phyloP scores from a whole-genome alignment of 805 yeast genomes.

The Komagataella pastoris region DNA sequence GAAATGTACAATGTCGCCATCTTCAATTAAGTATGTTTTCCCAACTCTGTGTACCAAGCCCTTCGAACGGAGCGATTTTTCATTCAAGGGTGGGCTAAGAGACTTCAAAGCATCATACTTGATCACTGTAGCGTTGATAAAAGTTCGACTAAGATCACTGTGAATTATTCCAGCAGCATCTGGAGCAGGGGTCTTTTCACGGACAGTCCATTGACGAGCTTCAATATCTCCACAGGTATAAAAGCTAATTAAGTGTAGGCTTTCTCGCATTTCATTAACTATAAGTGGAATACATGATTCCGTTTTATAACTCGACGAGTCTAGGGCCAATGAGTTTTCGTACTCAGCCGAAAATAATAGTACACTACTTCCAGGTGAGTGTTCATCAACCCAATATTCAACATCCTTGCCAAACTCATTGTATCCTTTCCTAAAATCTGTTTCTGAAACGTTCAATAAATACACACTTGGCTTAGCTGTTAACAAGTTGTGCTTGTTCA shows the following conservation, averaged over 20 bases:
- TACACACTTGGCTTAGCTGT: conserved; percentile 95
- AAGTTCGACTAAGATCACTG: conserved; percentile 88
- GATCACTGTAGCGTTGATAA: conserved; percentile 87
- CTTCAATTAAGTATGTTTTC: conserved; percentile 89
- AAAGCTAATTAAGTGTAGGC: conserved; percentile 79
- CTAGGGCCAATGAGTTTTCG: conserved; percentile 32
- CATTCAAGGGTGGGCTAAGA: conserved; percentile 49
- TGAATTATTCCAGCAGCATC: conserved; percentile 89
- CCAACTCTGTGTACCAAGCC: conserved; percentile 91
- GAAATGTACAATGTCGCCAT: conserved; percentile 85
- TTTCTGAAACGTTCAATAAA: conserved; percentile 81
- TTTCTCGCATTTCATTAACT: conserved; percentile 75
- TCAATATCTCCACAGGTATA: conserved; percentile 95
- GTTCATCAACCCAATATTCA: conserved; percentile 79
- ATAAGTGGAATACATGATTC: conserved; percentile 77
- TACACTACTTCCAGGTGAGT: conserved; percentile 61
- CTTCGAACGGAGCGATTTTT: conserved; percentile 66
- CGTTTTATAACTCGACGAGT: conserved; percentile 63
- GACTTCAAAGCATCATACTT: conserved; percentile 72
- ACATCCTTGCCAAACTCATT: conserved; percentile 76
- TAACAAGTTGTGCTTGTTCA: conserved; percentile 75
- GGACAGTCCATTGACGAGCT: conserved; percentile 96
- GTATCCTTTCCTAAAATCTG: conserved; percentile 76
- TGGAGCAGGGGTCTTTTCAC: conserved; percentile 70
- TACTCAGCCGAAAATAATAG: conserved; percentile 19